A percentile compares a stretch with the other conserved stretches of the same genome.
Conservation (phyloP, 495 filamentous ascomycete species). For the Penicillium canariense region DNA sequence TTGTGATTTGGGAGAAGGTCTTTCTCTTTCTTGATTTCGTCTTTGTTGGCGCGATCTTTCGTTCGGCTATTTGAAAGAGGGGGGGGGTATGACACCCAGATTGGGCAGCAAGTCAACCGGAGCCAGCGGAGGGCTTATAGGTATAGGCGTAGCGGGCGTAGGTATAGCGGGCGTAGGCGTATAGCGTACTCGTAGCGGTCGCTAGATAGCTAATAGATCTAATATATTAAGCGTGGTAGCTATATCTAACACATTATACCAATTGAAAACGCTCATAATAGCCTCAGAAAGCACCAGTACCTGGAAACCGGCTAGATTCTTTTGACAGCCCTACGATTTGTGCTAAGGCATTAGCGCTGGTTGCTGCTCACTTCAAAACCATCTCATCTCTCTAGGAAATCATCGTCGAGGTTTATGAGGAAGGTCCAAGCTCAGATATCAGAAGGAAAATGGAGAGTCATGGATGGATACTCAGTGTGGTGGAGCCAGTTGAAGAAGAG, state of each 20-base stretch:
- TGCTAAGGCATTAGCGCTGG: constrained; percentile 7
- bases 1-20: too few species aligned
- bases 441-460: constrained; percentile 13
- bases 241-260: background rate
- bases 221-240: too few species aligned
- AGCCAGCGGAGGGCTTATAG: too few species aligned
- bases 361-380: constrained; percentile 4
- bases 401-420: constrained; percentile 7
- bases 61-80: too few species aligned
- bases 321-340: constrained; percentile 6
- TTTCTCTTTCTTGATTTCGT: too few species aligned
- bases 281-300: background rate
- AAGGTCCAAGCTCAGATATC: constrained; percentile 5
- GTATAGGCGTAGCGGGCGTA: too few species aligned
- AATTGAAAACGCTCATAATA: constrained; percentile 6
- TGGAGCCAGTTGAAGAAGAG: constrained; percentile 1
- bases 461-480: constrained; percentile 12
- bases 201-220: too few species aligned
- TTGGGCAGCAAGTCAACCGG: too few species aligned
- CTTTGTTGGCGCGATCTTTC: too few species aligned
- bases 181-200: too few species aligned
- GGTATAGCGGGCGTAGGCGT: too few species aligned
- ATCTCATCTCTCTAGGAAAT: constrained; percentile 10
- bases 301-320: background rate
- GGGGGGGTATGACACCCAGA: too few species aligned